Base-by-base conservation (phyloP, 2,329 filamentous ascomycete genomes). In the Calycina herbarum region DNA sequence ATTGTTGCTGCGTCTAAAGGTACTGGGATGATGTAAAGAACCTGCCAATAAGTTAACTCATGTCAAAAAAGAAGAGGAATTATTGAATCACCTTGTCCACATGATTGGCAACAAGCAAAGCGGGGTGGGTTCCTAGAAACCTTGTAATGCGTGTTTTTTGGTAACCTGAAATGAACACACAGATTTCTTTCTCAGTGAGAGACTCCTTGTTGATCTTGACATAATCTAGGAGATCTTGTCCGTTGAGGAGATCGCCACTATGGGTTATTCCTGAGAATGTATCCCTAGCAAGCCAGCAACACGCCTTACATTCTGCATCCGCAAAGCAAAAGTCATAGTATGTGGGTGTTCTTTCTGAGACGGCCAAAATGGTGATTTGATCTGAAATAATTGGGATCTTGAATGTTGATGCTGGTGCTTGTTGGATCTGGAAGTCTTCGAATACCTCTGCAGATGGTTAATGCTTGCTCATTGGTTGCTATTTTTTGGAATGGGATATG, bases 281-380 rank as follows among this genome's bases (percentile, higher is more conserved):
- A 7, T 63, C 33, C 24, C 11, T 68, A 29, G 72, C 67, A 54
- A 24, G 45, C 56, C 61, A 74, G 33, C 72, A 72, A 13, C 67
- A 62, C 20, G 71, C 67, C 3, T 69, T 68, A 35, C 66, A 65
- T 3, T 62, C 61, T 17, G 69, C 58, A 57, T 72, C 69, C 58
- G 71, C 72, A 4, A 73, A 57, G 61, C 72, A 74, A 45, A 74
- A 70, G 61, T 74, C 72, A 33, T 73, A 74, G 59, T 71, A 74
- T n/a, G 70, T 73, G 8, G 72, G 72, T 2, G 62, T 48, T 27
- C 68, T 59, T 33, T 69, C 67, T 0, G 72, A 73, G 20, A 74
- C 64, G 4, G 69, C 72, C 33, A 74, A 64, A 42, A 74, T 70
- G 7, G 68, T 61, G 24, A 68, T 71, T 54, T 72, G 58, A 1